A percentile compares a stretch with the other conserved stretches of the same genome.
These are phyloP conservation scores for Petunia hybrid DNA, from an alignment of 305 asterid species.

Conservation along the genomic window DNA sequence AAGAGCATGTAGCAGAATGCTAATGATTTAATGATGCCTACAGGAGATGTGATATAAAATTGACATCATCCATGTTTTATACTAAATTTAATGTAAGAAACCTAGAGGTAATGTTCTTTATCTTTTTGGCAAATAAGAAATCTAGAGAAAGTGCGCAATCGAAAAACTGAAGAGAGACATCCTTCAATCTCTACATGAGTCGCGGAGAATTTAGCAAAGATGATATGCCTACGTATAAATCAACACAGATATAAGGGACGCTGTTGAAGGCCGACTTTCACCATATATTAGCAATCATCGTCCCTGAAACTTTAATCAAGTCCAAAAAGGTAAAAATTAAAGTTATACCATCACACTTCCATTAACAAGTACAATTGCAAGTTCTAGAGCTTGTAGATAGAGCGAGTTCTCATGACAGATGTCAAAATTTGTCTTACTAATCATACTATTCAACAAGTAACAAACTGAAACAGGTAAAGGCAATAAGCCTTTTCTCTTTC, in stretches of 20 bases:
- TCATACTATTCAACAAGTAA: neutral
- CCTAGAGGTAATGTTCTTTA: neutral
- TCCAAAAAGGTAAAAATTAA: constrained; percentile 13
- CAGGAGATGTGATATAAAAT: neutral
- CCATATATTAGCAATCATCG: neutral
- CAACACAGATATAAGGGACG: neutral
- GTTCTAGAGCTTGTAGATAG: constrained; percentile 1
- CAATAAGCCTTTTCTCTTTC: neutral
- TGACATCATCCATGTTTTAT: neutral
- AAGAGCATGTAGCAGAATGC: neutral
- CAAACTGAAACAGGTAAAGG: constrained; percentile 12
- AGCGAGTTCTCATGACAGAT: neutral
- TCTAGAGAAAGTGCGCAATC: neutral
- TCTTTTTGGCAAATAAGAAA: neutral
- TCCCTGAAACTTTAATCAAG: constrained; percentile 4
- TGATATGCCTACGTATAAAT: constrained; percentile 19
- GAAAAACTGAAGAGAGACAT: constrained; percentile 1
- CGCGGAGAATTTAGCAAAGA: neutral
- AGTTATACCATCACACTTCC: constrained; percentile 1
- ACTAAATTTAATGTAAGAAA: neutral
- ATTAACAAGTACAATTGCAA: neutral
- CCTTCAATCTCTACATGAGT: neutral
- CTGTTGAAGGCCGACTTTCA: neutral
- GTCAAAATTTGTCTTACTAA: neutral
- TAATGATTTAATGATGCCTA: neutral